phyloP scores from a whole-genome alignment of 495 filamentous ascomycete genomes.

The Aspergillus avenaceus region DNA sequence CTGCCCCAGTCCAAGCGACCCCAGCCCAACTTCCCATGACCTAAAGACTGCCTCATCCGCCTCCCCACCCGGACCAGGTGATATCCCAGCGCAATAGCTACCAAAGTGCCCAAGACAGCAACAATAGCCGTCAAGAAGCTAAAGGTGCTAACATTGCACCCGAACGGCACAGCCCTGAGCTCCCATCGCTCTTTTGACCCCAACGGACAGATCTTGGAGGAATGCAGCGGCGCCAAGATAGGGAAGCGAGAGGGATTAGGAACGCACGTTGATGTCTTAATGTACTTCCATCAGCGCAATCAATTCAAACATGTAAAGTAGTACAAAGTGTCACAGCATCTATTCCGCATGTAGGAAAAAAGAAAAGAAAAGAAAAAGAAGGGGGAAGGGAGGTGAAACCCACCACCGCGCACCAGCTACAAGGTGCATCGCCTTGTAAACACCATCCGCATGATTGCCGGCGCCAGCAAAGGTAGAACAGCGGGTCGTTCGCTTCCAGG shows the following conservation, averaged over 20 bases:
- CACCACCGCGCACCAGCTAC: conserved; percentile 56
- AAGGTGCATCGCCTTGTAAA: conserved; percentile 32
- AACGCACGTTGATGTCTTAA: conserved; percentile 47
- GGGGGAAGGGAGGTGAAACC: conserved; percentile 9
- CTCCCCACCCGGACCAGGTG: conserved; percentile 20
- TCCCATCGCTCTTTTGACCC: conserved; percentile 50
- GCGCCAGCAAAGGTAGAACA: conserved; percentile 42
- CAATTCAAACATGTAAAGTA: neutral
- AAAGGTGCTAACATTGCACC: conserved; percentile 47
- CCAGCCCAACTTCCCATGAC: conserved; percentile 16
- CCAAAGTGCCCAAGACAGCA: conserved; percentile 33
- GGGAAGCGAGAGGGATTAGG: conserved; percentile 40
- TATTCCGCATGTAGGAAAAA: neutral
- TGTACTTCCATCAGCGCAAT: neutral
- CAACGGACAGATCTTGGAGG: conserved; percentile 44
- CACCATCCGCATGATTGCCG: conserved; percentile 43
- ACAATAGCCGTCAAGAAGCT: conserved; percentile 42
- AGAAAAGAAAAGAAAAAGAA: neutral
- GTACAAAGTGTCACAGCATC: no score
- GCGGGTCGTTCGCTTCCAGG: conserved; percentile 20
- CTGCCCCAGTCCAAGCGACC: conserved; percentile 6
- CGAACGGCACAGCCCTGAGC: conserved; percentile 42
- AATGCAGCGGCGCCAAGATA: conserved; percentile 41
- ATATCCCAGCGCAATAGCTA: conserved; percentile 23
- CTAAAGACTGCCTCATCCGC: conserved; percentile 19